A percentile compares a stretch with the other conserved stretches of the same genome.
These are phyloP conservation scores for Pistacia vera DNA, from an alignment of 345 rosid species.

Conservation along the genomic window DNA sequence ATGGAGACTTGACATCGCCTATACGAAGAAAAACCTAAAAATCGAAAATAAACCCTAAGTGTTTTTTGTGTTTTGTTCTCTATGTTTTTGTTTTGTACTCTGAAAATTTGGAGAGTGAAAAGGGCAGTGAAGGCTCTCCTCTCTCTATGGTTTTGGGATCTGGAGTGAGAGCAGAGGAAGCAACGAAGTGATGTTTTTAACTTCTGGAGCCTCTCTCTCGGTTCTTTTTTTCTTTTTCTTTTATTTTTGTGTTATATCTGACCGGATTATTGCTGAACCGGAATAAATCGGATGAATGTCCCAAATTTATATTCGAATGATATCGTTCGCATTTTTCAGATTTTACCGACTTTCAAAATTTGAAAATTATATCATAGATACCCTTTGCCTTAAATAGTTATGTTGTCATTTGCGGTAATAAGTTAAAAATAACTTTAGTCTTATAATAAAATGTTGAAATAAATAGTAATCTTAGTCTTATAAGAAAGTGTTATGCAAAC, in stretches of 20 bases:
- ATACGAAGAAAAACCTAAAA: constrained; percentile 6
- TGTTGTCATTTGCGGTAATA: too few relatives aligned
- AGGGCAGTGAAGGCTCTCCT: constrained; percentile 12
- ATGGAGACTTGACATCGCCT: constrained; percentile 63
- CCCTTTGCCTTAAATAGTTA: too few relatives aligned
- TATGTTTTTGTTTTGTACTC: background rate
- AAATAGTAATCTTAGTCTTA: too few relatives aligned
- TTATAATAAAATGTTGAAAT: too few relatives aligned
- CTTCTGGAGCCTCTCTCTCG: background rate
- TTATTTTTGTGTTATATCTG: background rate
- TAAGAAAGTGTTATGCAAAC: too few relatives aligned
- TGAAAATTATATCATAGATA: too few relatives aligned
- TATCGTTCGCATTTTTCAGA: too few relatives aligned
- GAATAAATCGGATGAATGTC: background rate
- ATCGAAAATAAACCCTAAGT: background rate
- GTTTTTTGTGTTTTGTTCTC: background rate
- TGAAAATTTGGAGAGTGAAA: background rate
- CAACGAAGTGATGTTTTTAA: background rate
- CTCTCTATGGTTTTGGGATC: constrained; percentile 15
- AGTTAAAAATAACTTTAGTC: too few relatives aligned
- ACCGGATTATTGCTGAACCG: constrained; percentile 12
- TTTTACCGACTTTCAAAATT: too few relatives aligned
- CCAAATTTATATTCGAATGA: too few relatives aligned
- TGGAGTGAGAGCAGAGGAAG: constrained; percentile 16
- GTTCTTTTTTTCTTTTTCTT: background rate